Conservation (phyloP, 2,329 filamentous ascomycete species). For the Rhytidhysteron rufulum region DNA sequence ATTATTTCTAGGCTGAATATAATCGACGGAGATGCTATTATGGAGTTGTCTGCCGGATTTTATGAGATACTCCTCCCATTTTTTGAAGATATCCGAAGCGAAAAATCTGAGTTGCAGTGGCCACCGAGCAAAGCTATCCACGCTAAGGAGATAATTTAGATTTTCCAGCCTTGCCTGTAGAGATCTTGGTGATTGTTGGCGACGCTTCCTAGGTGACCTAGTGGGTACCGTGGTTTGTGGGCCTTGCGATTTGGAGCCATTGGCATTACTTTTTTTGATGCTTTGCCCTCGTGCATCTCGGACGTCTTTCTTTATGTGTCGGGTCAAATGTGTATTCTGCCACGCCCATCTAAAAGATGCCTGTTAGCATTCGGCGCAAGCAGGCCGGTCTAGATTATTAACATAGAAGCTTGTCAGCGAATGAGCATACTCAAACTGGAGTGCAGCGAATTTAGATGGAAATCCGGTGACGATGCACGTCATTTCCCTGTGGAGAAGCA, state of each 20-base stretch:
- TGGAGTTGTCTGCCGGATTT: constrained; percentile 22
- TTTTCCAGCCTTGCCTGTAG: constrained; percentile 60
- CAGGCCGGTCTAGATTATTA: not conserved
- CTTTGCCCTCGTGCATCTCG: constrained; percentile 36
- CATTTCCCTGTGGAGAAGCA: constrained; percentile 49
- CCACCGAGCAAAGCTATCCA: constrained; percentile 78
- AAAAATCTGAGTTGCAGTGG: constrained; percentile 81
- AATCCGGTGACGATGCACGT: constrained; percentile 82
- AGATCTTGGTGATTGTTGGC: not conserved
- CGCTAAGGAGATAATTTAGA: constrained; percentile 73
- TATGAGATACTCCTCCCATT: constrained; percentile 59
- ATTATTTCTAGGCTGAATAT: constrained; percentile 23
- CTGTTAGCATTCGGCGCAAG: not conserved
- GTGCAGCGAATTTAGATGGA: constrained; percentile 75
- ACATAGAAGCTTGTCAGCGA: not conserved
- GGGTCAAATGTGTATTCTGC: constrained; percentile 76
- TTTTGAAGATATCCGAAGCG: constrained; percentile 60
- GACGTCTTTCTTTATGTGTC: constrained; percentile 61
- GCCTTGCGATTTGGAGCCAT: constrained; percentile 11
- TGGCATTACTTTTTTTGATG: constrained; percentile 7
- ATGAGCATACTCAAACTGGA: constrained; percentile 80
- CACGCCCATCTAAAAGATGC: constrained; percentile 71
- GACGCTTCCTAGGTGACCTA: constrained; percentile 22
- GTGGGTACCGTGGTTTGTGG: not conserved
- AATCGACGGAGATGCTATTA: constrained; percentile 22